Percentiles rank a stretch among this genome's conserved stretches.
These are phyloP conservation scores for Claviceps africana DNA, from an alignment of 2,329 filamentous ascomycete genomes.

Conservation along the genomic window DNA sequence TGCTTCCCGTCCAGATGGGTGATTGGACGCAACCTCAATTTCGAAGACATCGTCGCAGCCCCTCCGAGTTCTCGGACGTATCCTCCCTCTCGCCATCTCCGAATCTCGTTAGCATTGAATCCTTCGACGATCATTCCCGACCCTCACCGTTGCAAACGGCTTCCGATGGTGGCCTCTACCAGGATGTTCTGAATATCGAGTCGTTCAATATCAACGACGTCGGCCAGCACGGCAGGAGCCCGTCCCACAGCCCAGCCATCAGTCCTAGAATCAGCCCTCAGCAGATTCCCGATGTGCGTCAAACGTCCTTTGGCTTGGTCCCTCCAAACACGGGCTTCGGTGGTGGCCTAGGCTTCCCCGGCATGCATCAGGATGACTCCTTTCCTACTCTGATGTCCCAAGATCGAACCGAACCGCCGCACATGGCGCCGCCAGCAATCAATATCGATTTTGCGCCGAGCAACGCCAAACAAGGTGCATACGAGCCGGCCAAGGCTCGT, in stretches of 20 bases:
- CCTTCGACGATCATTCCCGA: slow-evolving; percentile 57
- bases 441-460: slow-evolving; percentile 85
- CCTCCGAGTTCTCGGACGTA: slow-evolving; percentile 87
- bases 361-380: slow-evolving; percentile 29
- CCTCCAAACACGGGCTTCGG: slow-evolving; percentile 26
- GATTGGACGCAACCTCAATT: slow-evolving; percentile 51
- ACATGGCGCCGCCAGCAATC: slow-evolving; percentile 86
- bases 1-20: slow-evolving; percentile 35
- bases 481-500: slow-evolving; percentile 43
- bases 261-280: slow-evolving; percentile 47
- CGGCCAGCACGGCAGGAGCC: slow-evolving; percentile 63
- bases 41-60: slow-evolving; percentile 66
- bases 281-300: slow-evolving; percentile 37
- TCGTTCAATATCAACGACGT: slow-evolving; percentile 69
- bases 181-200: slow-evolving; percentile 64
- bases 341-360: slow-evolving; percentile 17
- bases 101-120: slow-evolving; percentile 62
- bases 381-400: slow-evolving; percentile 38
- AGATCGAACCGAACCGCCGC: slow-evolving; percentile 46
- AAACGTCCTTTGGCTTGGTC: slow-evolving; percentile 30
- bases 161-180: slow-evolving; percentile 58
- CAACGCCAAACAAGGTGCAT: slow-evolving; percentile 29
- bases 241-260: slow-evolving; percentile 59
- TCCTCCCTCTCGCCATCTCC: slow-evolving; percentile 78
- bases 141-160: slow-evolving; percentile 71